A percentile compares a stretch with the other conserved stretches of the same genome.
These are phyloP conservation scores for Fusarium bactridioides DNA, from an alignment of 2,329 filamentous ascomycete species.

Conservation along the genomic window DNA sequence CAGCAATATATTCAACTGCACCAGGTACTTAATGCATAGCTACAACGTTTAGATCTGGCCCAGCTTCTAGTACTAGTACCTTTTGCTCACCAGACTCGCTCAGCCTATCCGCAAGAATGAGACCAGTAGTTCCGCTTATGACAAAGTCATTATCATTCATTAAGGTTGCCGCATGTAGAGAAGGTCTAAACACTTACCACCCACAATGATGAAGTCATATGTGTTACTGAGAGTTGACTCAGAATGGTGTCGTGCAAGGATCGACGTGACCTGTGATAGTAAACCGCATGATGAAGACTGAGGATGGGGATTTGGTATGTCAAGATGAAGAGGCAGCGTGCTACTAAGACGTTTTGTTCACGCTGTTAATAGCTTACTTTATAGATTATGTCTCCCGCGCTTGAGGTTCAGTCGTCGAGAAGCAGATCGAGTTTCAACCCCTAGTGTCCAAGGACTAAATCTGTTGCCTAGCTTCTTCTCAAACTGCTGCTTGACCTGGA, in stretches of 20 bases:
- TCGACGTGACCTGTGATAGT: background rate
- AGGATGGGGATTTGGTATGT: fast-evolving
- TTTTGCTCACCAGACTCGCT: slow-evolving; percentile 12
- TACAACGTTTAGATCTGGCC: slow-evolving; percentile 2
- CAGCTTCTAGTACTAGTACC: slow-evolving; percentile 4
- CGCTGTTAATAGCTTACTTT: background rate
- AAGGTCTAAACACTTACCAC: background rate
- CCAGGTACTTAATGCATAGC: slow-evolving; percentile 2
- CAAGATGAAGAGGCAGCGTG: background rate
- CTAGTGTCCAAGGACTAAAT: too few species aligned
- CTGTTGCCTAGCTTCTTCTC: too few species aligned
- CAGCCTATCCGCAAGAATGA: slow-evolving; percentile 6
- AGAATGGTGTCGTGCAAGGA: background rate
- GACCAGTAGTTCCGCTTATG: slow-evolving; percentile 2
- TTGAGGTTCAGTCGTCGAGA: too few species aligned
- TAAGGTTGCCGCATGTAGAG: fast-evolving
- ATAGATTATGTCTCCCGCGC: background rate
- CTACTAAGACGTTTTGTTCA: background rate
- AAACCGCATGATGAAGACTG: background rate
- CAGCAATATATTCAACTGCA: background rate
- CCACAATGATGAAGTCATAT: slow-evolving; percentile 14
- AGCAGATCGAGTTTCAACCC: too few species aligned
- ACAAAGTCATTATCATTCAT: fast-evolving
- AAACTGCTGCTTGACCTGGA: too few species aligned
- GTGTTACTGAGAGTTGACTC: background rate